Evolutionary conservation across 352 stramenopile species (phyloP).

Genomic region (Phytophthora macrochlamydospora): DNA sequence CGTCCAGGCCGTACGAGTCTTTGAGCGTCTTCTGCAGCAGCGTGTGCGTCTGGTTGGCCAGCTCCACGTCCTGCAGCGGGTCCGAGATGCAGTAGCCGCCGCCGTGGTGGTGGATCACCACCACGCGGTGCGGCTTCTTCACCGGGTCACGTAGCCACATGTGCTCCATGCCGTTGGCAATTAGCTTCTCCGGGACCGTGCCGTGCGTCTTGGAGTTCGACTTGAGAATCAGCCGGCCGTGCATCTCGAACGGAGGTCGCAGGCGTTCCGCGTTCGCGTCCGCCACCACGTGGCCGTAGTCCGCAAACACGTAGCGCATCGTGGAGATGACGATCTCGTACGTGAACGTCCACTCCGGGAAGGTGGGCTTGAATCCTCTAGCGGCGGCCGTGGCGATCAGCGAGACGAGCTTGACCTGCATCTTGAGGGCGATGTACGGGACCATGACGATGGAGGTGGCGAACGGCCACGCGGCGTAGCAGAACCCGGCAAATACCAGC

Average conservation of each 20-base stretch:
- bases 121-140: conserved; percentile 28
- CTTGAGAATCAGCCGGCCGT: conserved; percentile 32
- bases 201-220: conserved; percentile 23
- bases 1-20: conserved; percentile 19
- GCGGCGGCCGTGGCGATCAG: conserved; percentile 13
- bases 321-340: conserved; percentile 40
- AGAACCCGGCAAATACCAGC: conserved; percentile 26
- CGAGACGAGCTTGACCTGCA: conserved; percentile 30
- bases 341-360: conserved; percentile 41
- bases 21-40: conserved; percentile 27
- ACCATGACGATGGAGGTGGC: conserved; percentile 23
- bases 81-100: conserved; percentile 46
- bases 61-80: conserved; percentile 33
- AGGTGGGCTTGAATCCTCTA: conserved; percentile 34
- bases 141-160: conserved; percentile 39
- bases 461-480: conserved; percentile 19
- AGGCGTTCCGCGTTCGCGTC: conserved; percentile 34
- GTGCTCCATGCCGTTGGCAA: conserved; percentile 42
- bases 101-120: conserved; percentile 56
- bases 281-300: conserved; percentile 37
- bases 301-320: conserved; percentile 44
- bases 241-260: conserved; percentile 28
- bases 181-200: conserved; percentile 26
- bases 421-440: conserved; percentile 32
- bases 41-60: conserved; percentile 28